Conservation (phyloP, 257 asterid genomes). For the Fraxinus excelsior region DNA sequence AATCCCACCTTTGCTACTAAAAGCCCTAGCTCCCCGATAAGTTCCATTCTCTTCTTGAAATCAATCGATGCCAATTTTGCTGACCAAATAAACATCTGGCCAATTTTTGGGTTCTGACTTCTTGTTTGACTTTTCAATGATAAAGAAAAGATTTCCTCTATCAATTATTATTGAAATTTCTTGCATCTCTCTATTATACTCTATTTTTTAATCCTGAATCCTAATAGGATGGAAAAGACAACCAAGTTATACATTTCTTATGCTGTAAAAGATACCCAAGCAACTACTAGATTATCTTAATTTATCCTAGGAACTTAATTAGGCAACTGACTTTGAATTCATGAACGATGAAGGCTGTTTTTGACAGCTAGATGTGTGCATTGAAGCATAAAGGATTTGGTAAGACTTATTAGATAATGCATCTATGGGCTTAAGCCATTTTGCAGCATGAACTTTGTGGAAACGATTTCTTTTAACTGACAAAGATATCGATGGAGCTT, state of each 20-base stretch:
- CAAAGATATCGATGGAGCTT: conserved; percentile 87
- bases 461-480: conserved; percentile 52
- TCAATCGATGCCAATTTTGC: background rate
- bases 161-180: background rate
- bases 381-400: background rate
- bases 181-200: background rate
- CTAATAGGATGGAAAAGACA: background rate
- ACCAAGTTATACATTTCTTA: background rate
- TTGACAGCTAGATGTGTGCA: background rate
- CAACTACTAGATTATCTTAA: too few relatives aligned
- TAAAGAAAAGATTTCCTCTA: background rate
- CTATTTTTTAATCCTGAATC: background rate
- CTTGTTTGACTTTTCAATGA: conserved; percentile 1
- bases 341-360: background rate
- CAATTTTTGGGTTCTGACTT: conserved; percentile 2
- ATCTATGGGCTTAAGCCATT: background rate
- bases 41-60: background rate
- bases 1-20: background rate
- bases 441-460: background rate
- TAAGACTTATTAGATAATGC: background rate
- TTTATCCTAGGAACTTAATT: background rate
- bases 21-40: background rate
- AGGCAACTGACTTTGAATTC: conserved; percentile 9
- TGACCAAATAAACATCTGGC: background rate
- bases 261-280: background rate